phyloP scores from a whole-genome alignment of 805 yeast species.

The Groenewaldozyma salmanticensis region DNA sequence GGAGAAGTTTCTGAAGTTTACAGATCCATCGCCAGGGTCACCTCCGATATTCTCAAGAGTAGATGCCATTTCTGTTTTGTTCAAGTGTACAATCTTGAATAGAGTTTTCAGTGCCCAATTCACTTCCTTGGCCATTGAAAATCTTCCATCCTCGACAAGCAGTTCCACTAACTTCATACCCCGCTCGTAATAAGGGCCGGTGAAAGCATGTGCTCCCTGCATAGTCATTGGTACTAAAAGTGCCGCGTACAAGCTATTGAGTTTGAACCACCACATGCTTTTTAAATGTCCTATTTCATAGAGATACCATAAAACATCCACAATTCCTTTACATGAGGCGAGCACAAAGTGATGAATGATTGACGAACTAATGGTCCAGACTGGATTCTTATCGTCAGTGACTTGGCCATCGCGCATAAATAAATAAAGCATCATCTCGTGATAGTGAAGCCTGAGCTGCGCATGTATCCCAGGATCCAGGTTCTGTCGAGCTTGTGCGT shows the following conservation, averaged over 20 bases:
- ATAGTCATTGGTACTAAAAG: constrained; percentile 32
- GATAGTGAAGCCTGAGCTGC: constrained; percentile 15
- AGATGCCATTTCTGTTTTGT: background rate
- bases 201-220: constrained; percentile 26
- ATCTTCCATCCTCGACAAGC: constrained; percentile 17
- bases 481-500: constrained; percentile 10
- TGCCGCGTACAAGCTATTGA: constrained; percentile 37
- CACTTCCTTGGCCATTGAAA: constrained; percentile 47
- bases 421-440: constrained; percentile 9
- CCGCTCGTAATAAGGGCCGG: constrained; percentile 9
- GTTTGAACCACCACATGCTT: constrained; percentile 38
- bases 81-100: constrained; percentile 39
- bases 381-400: background rate
- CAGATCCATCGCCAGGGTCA: constrained; percentile 44
- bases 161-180: constrained; percentile 14
- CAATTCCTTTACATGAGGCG: constrained; percentile 6
- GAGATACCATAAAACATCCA: constrained; percentile 5
- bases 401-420: background rate
- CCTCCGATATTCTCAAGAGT: constrained; percentile 34
- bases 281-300: constrained; percentile 14
- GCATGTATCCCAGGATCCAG: constrained; percentile 13
- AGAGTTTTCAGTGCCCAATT: constrained; percentile 52
- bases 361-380: background rate
- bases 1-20: constrained; percentile 38
- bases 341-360: background rate